Conservation (phyloP, 192 early-diverging fungal species). For the Coemansia aciculifera region DNA sequence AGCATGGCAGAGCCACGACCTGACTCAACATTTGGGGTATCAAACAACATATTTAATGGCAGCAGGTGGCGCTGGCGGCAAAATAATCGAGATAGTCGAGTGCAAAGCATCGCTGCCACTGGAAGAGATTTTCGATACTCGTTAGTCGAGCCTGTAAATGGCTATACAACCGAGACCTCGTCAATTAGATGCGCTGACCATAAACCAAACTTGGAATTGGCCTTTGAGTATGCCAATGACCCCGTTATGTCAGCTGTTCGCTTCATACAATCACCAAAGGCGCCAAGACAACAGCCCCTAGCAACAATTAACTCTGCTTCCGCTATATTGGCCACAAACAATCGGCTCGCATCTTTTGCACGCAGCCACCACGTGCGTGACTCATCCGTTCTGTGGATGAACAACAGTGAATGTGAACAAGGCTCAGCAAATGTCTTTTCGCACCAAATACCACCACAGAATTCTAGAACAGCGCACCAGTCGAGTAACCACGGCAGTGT, state of each 20-base stretch:
- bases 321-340: not conserved
- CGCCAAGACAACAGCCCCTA: not conserved
- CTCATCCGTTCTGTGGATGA: conserved; percentile 49
- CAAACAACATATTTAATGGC: not conserved
- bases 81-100: conserved; percentile 12
- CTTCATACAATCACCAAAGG: not conserved
- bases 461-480: not conserved
- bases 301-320: conserved; percentile 2
- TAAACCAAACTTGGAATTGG: not conserved
- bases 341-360: conserved; percentile 8
- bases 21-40: not conserved
- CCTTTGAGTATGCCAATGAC: conserved; percentile 6
- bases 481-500: not conserved
- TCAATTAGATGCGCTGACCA: not conserved
- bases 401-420: conserved; percentile 9
- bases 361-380: conserved; percentile 24
- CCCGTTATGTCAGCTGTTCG: conserved; percentile 11
- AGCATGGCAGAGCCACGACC: not conserved
- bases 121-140: conserved; percentile 26
- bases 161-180: not conserved
- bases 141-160: not conserved
- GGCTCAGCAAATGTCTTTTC: not conserved
- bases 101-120: conserved; percentile 44
- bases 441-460: not conserved
- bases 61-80: not conserved